A percentile compares a stretch with the other conserved stretches of the same genome.
Evolutionary conservation across 2,329 filamentous ascomycete species (phyloP).

Genomic region (Hypomyces perniciosus): DNA sequence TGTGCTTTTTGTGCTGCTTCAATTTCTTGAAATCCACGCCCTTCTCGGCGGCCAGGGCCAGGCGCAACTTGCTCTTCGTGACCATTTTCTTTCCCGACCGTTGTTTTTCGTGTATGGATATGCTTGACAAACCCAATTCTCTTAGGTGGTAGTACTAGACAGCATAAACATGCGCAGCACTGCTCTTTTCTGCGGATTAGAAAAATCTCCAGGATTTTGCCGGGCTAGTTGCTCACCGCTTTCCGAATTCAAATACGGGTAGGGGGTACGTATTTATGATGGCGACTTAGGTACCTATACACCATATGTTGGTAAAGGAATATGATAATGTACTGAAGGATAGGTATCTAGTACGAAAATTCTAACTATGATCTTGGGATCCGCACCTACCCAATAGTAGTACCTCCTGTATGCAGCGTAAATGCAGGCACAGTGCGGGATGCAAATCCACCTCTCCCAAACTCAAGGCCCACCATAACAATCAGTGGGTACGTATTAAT

Average conservation of each 20-base stretch:
- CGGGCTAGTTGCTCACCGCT: constrained; percentile 10
- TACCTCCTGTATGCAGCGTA: no score
- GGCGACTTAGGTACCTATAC: no score
- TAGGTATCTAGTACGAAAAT: no score
- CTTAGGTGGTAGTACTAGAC: constrained; percentile 3
- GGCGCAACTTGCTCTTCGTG: constrained; percentile 44
- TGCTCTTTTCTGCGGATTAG: not conserved
- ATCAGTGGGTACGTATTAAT: no score
- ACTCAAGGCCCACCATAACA: no score
- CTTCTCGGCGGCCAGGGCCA: constrained; percentile 51
- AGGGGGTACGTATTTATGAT: not conserved
- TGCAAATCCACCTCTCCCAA: no score
- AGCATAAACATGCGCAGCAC: not conserved
- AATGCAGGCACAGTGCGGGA: no score
- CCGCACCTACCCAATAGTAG: no score
- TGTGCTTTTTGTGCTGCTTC: constrained; percentile 44
- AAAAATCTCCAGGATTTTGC: constrained; percentile 16
- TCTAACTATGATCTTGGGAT: no score
- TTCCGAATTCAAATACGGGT: not conserved
- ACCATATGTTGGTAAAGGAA: no score
- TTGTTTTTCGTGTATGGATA: not conserved
- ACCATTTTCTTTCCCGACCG: constrained; percentile 27
- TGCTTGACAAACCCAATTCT: not conserved
- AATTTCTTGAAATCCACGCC: constrained; percentile 47
- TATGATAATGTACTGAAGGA: no score